phyloP scores from a whole-genome alignment of 1,284 basidiomycete species.

The Heterobasidion occidentale region DNA sequence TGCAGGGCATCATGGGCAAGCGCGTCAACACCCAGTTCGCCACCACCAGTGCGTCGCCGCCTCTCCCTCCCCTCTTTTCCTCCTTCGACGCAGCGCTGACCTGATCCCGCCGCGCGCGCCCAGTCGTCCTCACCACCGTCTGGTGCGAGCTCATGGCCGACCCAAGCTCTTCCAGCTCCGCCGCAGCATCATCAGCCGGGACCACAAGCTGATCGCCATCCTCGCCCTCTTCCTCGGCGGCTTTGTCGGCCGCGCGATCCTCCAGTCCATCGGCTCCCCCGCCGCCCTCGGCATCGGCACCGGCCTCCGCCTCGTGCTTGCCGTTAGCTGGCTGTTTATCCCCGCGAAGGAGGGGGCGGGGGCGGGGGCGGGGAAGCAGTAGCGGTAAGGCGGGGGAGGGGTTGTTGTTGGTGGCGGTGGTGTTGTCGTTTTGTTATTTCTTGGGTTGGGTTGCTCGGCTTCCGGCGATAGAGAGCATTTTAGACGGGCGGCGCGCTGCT shows the following conservation, averaged over 20 bases:
- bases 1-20: constrained; percentile 84
- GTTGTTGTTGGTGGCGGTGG: too few relatives aligned
- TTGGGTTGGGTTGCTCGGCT: too few relatives aligned
- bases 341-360: neutral
- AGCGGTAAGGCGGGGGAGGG: neutral
- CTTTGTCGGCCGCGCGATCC: neutral
- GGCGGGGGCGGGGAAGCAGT: neutral
- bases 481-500: too few relatives aligned
- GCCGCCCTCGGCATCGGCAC: neutral
- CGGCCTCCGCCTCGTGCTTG: neutral
- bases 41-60: constrained; percentile 51
- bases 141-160: constrained; percentile 78
- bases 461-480: too few relatives aligned
- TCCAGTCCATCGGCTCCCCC: neutral
- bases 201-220: constrained; percentile 1
- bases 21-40: constrained; percentile 72
- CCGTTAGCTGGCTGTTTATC: neutral
- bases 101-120: neutral
- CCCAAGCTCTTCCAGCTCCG: neutral
- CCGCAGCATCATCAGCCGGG: neutral
- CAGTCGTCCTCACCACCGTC: constrained; percentile 69
- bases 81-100: neutral
- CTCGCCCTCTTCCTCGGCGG: neutral
- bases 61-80: neutral
- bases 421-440: too few relatives aligned